Evolutionary conservation across 257 asterid species (phyloP).

Genomic region (Capsicum chinense): DNA sequence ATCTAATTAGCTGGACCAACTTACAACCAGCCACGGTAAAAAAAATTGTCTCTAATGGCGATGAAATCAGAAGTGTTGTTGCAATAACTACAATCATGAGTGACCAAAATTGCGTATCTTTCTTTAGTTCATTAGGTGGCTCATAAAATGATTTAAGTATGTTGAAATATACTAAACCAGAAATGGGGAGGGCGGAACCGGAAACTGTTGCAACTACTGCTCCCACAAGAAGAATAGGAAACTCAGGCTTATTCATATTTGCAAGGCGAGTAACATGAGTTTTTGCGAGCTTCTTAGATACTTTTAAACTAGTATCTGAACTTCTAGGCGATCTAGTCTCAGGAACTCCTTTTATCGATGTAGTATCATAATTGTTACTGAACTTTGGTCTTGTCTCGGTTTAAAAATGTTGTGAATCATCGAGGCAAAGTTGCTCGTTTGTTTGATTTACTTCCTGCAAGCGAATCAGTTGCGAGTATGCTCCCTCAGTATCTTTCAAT

Average conservation of each 20-base stretch:
- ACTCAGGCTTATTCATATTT: constrained; percentile 58
- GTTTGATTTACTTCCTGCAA: constrained; percentile 43
- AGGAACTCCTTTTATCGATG: not conserved
- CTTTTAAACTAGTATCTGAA: constrained; percentile 20
- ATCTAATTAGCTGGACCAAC: constrained; percentile 57
- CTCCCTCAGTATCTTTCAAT: constrained; percentile 47
- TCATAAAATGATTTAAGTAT: constrained; percentile 57
- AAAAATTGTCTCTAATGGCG: constrained; percentile 55
- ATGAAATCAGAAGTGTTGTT: constrained; percentile 43
- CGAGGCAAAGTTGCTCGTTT: not conserved
- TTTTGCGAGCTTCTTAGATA: constrained; percentile 44
- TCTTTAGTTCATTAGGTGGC: constrained; percentile 50
- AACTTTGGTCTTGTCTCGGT: not conserved
- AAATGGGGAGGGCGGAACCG: constrained; percentile 67
- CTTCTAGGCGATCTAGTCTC: constrained; percentile 35
- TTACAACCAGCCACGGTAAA: constrained; percentile 68
- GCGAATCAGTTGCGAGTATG: constrained; percentile 51
- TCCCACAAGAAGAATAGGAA: constrained; percentile 57
- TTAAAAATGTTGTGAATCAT: constrained; percentile 22
- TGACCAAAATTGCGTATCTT: constrained; percentile 67
- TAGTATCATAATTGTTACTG: not conserved
- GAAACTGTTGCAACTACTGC: constrained; percentile 49
- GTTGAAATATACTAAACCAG: constrained; percentile 55
- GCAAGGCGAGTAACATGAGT: constrained; percentile 65
- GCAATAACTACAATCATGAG: constrained; percentile 57